A percentile compares a stretch with the other conserved stretches of the same genome.
Evolutionary conservation across 192 early-diverging fungal species (phyloP).

Genomic region (Powellomyces hirtus): DNA sequence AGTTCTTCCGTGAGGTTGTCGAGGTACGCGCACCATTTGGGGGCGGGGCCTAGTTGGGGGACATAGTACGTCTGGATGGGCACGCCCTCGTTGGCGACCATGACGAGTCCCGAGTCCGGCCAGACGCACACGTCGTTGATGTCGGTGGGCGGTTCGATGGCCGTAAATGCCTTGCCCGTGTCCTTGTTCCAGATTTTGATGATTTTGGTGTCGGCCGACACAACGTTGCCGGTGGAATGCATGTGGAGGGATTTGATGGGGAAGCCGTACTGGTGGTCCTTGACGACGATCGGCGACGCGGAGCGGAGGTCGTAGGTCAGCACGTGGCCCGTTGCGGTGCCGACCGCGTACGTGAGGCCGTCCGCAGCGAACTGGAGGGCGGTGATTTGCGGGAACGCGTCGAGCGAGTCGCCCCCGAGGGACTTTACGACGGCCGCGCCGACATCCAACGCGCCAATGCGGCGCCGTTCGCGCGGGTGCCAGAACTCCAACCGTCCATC

Average conservation of each 20-base stretch:
- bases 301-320: conserved; percentile 91
- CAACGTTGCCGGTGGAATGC: conserved; percentile 76
- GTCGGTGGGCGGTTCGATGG: conserved; percentile 85
- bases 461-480: conserved; percentile 73
- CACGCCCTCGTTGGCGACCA: conserved; percentile 88
- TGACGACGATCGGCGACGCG: conserved; percentile 76
- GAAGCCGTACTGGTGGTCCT: conserved; percentile 97
- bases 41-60: conserved; percentile 88
- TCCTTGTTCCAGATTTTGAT: conserved; percentile 92
- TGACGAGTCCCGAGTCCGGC: conserved; percentile 78
- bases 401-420: conserved; percentile 31
- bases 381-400: conserved; percentile 61
- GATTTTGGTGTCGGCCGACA: conserved; percentile 86
- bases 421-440: conserved; percentile 27
- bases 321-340: conserved; percentile 89
- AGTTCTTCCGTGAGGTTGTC: conserved; percentile 87
- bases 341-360: conserved; percentile 82
- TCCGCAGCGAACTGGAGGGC: conserved; percentile 80
- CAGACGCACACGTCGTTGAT: conserved; percentile 93
- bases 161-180: conserved; percentile 82
- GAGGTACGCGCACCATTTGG: conserved; percentile 88
- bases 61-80: conserved; percentile 93
- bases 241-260: conserved; percentile 84
- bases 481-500: conserved; percentile 92
- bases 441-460: conserved; percentile 70